phyloP scores from a whole-genome alignment of 2,329 filamentous ascomycete genomes.

The Lithohypha guttulata region DNA sequence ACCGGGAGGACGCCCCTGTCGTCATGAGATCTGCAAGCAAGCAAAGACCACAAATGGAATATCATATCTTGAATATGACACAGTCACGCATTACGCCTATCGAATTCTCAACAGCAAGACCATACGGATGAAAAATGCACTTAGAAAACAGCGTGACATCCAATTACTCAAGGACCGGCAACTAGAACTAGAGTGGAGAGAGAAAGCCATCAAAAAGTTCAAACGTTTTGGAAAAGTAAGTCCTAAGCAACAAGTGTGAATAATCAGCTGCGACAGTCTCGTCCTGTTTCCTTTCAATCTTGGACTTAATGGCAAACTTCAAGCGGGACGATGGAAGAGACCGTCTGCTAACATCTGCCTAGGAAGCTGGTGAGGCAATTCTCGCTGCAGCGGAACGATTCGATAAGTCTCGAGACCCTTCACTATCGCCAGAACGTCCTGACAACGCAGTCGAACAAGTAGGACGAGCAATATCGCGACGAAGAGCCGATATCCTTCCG shows the following conservation, averaged over 20 bases:
- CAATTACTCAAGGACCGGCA: constrained; percentile 18
- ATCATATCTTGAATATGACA: constrained; percentile 21
- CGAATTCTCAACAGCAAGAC: constrained; percentile 18
- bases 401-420: neutral
- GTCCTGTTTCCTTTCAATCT: too few relatives aligned
- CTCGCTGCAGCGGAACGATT: neutral
- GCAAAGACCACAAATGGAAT: constrained; percentile 19
- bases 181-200: constrained; percentile 14
- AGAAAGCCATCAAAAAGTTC: constrained; percentile 5
- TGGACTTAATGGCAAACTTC: too few relatives aligned
- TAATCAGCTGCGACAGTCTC: too few relatives aligned
- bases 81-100: constrained; percentile 20
- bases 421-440: neutral
- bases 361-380: neutral
- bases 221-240: neutral
- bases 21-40: constrained; percentile 18
- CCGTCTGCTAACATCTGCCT: neutral
- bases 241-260: too few relatives aligned
- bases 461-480: neutral
- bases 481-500: neutral
- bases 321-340: too few relatives aligned
- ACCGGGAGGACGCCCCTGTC: constrained; percentile 9
- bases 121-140: constrained; percentile 17
- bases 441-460: constrained; percentile 3
- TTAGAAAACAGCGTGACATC: constrained; percentile 22